phyloP scores from a whole-genome alignment of 2,329 filamentous ascomycete species.

The Metarhizium guizhouense region DNA sequence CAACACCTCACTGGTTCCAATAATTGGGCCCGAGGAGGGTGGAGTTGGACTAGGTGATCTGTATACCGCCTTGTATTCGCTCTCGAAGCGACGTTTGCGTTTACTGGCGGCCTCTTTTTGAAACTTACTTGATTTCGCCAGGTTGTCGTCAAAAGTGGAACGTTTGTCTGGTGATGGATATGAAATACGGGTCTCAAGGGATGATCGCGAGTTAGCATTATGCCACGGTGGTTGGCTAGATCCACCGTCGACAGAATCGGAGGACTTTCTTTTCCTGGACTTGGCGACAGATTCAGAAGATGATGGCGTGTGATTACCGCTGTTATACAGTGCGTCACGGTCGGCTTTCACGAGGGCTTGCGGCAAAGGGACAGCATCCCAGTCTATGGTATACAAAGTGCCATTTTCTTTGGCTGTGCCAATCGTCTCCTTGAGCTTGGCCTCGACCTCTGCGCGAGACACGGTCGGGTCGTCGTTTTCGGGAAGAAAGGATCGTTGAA shows the following conservation, averaged over 20 bases:
- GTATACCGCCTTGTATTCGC: slow-evolving; percentile 48
- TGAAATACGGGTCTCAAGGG: slow-evolving; percentile 69
- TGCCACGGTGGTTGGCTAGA: slow-evolving; percentile 62
- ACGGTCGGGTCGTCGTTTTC: slow-evolving; percentile 59
- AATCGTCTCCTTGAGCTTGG: slow-evolving; percentile 78
- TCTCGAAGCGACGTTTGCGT: slow-evolving; percentile 79
- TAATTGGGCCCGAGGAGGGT: slow-evolving; percentile 59
- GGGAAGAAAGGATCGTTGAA: slow-evolving; percentile 77
- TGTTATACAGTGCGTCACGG: slow-evolving; percentile 42
- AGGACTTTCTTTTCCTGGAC: slow-evolving; percentile 77
- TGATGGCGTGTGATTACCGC: slow-evolving; percentile 16
- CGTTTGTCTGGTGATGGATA: slow-evolving; percentile 40
- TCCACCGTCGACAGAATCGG: slow-evolving; percentile 48
- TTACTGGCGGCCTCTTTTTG: slow-evolving; percentile 76
- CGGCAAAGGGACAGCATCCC: slow-evolving; percentile 74
- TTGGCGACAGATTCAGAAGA: slow-evolving; percentile 22
- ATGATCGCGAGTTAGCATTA: slow-evolving; percentile 49
- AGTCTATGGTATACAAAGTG: slow-evolving; percentile 66
- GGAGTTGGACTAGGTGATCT: slow-evolving; percentile 48
- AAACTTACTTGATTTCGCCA: slow-evolving; percentile 71
- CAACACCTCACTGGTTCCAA: slow-evolving; percentile 73
- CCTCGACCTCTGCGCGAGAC: slow-evolving; percentile 63
- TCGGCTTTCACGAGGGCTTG: slow-evolving; percentile 74
- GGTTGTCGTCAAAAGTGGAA: slow-evolving; percentile 34
- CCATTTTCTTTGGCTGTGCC: slow-evolving; percentile 68